Percentiles rank a stretch among this genome's conserved stretches.
phyloP scores from a whole-genome alignment of 345 rosid species.

The Brassica rapa region DNA sequence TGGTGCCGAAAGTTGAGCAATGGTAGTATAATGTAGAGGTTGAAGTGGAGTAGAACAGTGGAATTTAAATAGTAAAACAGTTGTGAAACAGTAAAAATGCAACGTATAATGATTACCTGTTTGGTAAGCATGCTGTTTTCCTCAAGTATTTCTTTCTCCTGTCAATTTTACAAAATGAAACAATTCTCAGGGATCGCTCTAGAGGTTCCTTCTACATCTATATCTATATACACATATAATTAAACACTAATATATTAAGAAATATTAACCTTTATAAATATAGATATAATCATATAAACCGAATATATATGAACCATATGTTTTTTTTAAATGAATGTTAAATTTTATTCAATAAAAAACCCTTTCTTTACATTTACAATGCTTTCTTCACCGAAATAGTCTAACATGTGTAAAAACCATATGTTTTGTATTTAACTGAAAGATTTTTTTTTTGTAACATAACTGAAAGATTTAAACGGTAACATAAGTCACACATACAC shows the following conservation, averaged over 20 bases:
- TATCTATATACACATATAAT: not conserved
- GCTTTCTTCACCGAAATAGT: too few relatives aligned
- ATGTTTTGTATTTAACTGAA: not conserved
- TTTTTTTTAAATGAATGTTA: not conserved
- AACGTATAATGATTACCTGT: conserved; percentile 52
- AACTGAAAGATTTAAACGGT: not conserved
- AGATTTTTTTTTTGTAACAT: not conserved
- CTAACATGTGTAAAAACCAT: not conserved
- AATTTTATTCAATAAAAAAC: too few relatives aligned
- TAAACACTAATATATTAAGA: not conserved
- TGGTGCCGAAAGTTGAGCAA: conserved; percentile 34
- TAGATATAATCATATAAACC: not conserved
- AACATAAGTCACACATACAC: not conserved
- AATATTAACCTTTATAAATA: not conserved
- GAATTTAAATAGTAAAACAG: conserved; percentile 20
- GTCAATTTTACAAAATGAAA: conserved; percentile 34
- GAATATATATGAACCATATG: not conserved
- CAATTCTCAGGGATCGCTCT: conserved; percentile 3
- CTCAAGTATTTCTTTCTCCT: conserved; percentile 70
- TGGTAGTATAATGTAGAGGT: conserved; percentile 27
- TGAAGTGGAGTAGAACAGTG: conserved; percentile 36
- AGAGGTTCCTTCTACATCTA: not conserved
- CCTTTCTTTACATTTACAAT: too few relatives aligned
- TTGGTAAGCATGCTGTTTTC: conserved; percentile 66
- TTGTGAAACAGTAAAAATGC: conserved; percentile 22